Conservation (phyloP, 129 eudicot species). For the Flaveria robusta region DNA sequence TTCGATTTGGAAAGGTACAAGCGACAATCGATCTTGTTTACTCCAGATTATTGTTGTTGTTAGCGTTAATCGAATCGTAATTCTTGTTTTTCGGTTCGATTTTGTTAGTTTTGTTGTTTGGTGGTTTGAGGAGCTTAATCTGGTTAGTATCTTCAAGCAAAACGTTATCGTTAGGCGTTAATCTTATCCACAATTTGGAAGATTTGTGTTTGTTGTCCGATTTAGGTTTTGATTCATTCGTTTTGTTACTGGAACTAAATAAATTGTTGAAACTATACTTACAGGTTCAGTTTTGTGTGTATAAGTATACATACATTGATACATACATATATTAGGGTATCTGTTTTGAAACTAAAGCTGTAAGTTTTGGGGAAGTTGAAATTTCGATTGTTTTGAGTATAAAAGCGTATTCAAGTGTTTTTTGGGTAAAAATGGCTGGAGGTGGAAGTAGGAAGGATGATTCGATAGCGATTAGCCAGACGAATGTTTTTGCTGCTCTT, state of each 20-base stretch:
- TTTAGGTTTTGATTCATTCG: constrained; percentile 1
- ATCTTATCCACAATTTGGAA: constrained; percentile 25
- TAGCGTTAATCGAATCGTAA: constrained; percentile 19
- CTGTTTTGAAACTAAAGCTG: constrained; percentile 13
- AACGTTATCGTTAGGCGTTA: constrained; percentile 9
- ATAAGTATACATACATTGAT: constrained; percentile 17
- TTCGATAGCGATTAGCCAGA: constrained; percentile 58
- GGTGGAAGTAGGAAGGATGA: constrained; percentile 86
- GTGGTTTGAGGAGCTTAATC: constrained; percentile 24
- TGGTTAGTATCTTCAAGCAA: constrained; percentile 10
- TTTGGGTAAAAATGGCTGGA: constrained; percentile 66
- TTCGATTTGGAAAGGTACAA: constrained; percentile 21
- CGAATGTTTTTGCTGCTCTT: constrained; percentile 86
- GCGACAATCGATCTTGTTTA: constrained; percentile 25
- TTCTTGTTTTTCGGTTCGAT: constrained; percentile 13
- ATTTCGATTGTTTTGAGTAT: constrained; percentile 18
- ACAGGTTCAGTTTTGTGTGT: constrained; percentile 39
- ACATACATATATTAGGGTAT: constrained; percentile 22
- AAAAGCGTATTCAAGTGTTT: constrained; percentile 23
- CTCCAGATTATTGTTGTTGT: constrained; percentile 14
- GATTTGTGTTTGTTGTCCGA: not conserved
- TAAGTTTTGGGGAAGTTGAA: constrained; percentile 20
- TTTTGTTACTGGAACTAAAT: constrained; percentile 8
- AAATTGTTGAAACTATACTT: constrained; percentile 4
- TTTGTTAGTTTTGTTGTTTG: constrained; percentile 25